Base-by-base conservation (phyloP, 2,329 filamentous ascomycete species). In the Scytalidium lignicola region DNA sequence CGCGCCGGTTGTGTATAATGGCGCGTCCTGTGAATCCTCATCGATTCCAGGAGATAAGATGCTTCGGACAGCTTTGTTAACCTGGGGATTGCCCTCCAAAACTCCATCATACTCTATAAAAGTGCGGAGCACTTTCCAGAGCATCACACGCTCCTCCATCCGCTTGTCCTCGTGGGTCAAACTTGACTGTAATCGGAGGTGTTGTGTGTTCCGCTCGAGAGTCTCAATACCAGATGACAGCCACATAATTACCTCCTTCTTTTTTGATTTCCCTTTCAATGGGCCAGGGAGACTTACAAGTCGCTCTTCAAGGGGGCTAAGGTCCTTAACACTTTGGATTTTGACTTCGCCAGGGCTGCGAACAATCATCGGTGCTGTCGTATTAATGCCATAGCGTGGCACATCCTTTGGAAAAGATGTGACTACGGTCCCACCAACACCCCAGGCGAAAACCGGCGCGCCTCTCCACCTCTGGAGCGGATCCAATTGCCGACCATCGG, bases 181-280 rank as follows among this genome's bases (percentile, higher is more conserved):
- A 26, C 73, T 75, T 26, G 71, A 73, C 63, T 67, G 71, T 50
- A 76, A 75, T 15, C 69, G 70, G 26, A 64, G 28, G n/a, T 51
- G 49, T 50, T 63, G 59, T 21, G 56, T 55, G 47, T 69, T 75
- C 59, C 74, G 79, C 63, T 95, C 88, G 29, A 96, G 70, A 1
- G 72, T 72, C 32, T 88, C 84, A 49, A 97, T 92, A 46, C 85
- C 89, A 51, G 78, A 73, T 3, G 76, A 79, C 41, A 99, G 74
- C 93, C 95, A 99, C 2, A 81, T 69, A 41, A 91, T 59, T 0
- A 90, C 80, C 48, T 99, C 92, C 72, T 97, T 99, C 75, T 99
- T 99, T 75, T 96, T 97, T 1, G 85, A 83, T 64, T 96, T 97
- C 39, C 83, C 79, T 66, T 86, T 90, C 22, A 99, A 72, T 2